Evolutionary conservation across 2,329 filamentous ascomycete species (phyloP), one percentile per base, ranked within the genome.

Genomic region (Sarocladium oryzae): DNA sequence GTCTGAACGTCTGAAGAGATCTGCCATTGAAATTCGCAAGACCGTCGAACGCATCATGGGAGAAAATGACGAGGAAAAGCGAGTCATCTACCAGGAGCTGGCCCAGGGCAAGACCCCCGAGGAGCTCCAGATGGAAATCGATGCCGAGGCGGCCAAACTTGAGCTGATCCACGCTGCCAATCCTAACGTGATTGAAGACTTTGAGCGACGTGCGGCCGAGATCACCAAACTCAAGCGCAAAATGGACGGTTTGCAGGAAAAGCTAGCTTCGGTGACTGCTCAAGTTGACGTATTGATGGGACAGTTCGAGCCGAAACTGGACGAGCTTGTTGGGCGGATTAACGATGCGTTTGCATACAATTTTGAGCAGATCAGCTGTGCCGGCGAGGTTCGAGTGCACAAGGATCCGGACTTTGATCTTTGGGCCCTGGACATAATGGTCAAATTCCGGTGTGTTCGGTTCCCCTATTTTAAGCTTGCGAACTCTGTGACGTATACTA

Each of bases 391-490:
- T 3, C 78, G 78, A 54, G 76, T 99, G 3, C 79, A 91, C 73
- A 97, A 97, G 66, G 88, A 90, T 57, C 86, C 89, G 20, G 89
- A 97, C 63, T 99, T 97, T 69, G 89, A 95, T 52, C 82, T 87
- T 55, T 99, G 93, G 93, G 85, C 89, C 1, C 85, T 99, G 55
- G 85, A 95, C 64, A 95, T 99, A 64, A 85, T 86, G 66, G 93
- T 99, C 65, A 95, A 91, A 64, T 99, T 99, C 73, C 85, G 92
- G 85, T 88, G 77, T 53, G 79, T 67, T 36, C 38, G 20, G 26
- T 30, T 6, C 36, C 15, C 52, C 28, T 7, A 30, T 30, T n/a
- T 24, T 18, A 28, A n/a, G 36, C 11, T 45, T 11, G 21, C 20
- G 35, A 21, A 24, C 28, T 18, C 7, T 13, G 15, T 49, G 38